Evolutionary conservation across 2,329 filamentous ascomycete species (phyloP), one percentile per base, ranked within the genome.

Genomic region (Tolypocladium ophioglossoides): DNA sequence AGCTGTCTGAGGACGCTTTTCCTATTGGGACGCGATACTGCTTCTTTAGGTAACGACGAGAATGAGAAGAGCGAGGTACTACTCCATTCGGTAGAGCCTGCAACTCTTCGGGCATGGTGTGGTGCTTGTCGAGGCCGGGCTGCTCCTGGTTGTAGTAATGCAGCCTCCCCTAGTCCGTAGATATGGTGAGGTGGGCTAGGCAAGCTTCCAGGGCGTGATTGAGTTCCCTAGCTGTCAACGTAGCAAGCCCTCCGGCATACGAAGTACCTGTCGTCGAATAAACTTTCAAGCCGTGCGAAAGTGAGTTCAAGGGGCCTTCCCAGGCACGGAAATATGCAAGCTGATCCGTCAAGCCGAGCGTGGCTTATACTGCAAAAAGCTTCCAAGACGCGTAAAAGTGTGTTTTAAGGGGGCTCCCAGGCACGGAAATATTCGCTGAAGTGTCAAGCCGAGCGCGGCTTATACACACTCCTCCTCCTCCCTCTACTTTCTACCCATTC

Each of bases 11-110:
- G 60, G 59, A 58, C 62, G 66, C 67, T 64, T 69, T 60, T 60
- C 66, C 68, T 60, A 60, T 65, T 68, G 58, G 63, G 66, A 63
- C 57, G 56, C 59, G 52, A 64, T 62, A 57, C 57, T 62, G 63
- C 68, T 68, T 60, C 58, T 65, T 70, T 58, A 53, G 65, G 63
- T 59, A 63, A 63, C 55, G 56, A 58, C 51, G 58, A 56, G 55
- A 53, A 56, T 47, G 50, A 51, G 51, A 48, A 52, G 48, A 50
- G 54, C 51, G 53, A 59, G 57, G 52, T 49, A 57, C 30, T 61
- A 55, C 56, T 60, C 59, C 54, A 59, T 61, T 62, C 41, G 60
- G 56, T 44, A 55, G 58, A 53, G 53, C 59, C 50, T 57, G 57
- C 58, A 53, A 55, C 53, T 57, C 54, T 54, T 58, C 52, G 54